Evolutionary conservation across 2,329 filamentous ascomycete species (phyloP).

Genomic region (Phoma sp.): DNA sequence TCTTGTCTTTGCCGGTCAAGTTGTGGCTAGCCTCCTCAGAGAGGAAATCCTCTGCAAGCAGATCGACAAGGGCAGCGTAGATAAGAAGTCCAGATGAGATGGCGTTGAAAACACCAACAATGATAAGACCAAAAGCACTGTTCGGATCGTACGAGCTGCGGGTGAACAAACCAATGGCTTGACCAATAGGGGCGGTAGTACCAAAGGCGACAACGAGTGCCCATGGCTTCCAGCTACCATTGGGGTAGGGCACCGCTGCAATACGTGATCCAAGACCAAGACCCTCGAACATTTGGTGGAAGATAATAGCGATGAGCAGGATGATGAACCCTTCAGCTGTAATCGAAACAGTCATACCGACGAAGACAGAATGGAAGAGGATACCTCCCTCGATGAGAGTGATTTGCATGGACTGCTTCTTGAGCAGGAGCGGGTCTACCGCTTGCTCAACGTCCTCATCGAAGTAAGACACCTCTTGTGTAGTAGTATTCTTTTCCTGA

Average conservation of each 20-base stretch:
- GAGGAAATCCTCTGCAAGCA: slow-evolving; percentile 69
- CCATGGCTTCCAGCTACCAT: slow-evolving; percentile 65
- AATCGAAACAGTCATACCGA: slow-evolving; percentile 67
- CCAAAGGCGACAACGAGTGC: slow-evolving; percentile 67
- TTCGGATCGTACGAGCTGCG: slow-evolving; percentile 66
- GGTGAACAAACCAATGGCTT: slow-evolving; percentile 66
- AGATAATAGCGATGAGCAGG: slow-evolving; percentile 65
- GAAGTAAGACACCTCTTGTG: slow-evolving; percentile 40
- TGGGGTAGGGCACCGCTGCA: slow-evolving; percentile 64
- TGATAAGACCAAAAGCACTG: slow-evolving; percentile 67
- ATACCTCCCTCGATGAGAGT: slow-evolving; percentile 64
- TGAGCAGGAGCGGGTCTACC: slow-evolving; percentile 48
- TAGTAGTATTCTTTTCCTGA: slow-evolving; percentile 27
- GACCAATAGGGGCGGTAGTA: slow-evolving; percentile 68
- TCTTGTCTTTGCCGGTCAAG: slow-evolving; percentile 61
- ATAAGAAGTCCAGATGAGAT: slow-evolving; percentile 68
- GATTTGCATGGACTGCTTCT: slow-evolving; percentile 49
- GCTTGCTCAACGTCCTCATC: slow-evolving; percentile 44
- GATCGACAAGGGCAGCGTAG: slow-evolving; percentile 67
- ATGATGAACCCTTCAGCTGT: slow-evolving; percentile 62
- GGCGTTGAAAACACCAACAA: slow-evolving; percentile 70
- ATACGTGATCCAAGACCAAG: slow-evolving; percentile 67
- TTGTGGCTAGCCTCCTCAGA: slow-evolving; percentile 54
- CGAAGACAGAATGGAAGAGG: slow-evolving; percentile 69
- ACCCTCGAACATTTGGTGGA: slow-evolving; percentile 69